phyloP scores from a whole-genome alignment of 2,329 filamentous ascomycete genomes.

The Alternaria metachromatica region DNA sequence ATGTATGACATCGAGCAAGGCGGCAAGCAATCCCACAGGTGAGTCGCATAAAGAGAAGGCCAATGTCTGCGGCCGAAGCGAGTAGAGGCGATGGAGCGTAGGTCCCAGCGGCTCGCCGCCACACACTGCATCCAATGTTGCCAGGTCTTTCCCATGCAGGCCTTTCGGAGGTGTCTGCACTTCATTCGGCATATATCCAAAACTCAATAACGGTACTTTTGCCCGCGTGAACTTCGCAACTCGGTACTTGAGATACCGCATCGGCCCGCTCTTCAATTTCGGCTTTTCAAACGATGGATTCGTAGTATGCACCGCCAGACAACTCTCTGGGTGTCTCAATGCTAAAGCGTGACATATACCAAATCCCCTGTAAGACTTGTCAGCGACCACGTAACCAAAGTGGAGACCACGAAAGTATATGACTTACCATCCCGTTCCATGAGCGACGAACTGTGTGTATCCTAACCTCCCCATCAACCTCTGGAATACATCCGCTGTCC shows the following conservation, averaged over 20 bases:
- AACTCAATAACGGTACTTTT: conserved; percentile 55
- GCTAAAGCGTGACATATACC: conserved; percentile 56
- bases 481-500: conserved; percentile 64
- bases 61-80: conserved; percentile 45
- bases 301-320: conserved; percentile 67
- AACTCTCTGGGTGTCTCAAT: conserved; percentile 56
- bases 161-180: conserved; percentile 36
- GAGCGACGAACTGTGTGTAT: conserved; percentile 65
- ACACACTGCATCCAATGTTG: background rate
- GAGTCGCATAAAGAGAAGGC: conserved; percentile 50
- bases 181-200: conserved; percentile 64
- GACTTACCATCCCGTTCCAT: conserved; percentile 59
- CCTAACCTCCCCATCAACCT: conserved; percentile 66
- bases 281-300: conserved; percentile 63
- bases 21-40: conserved; percentile 44
- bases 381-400: background rate
- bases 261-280: conserved; percentile 51
- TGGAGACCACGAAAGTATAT: background rate
- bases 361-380: conserved; percentile 47
- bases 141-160: background rate
- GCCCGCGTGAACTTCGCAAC: conserved; percentile 54
- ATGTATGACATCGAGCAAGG: conserved; percentile 42
- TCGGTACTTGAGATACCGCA: conserved; percentile 64
- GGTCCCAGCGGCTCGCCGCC: conserved; percentile 14
- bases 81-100: conserved; percentile 35